Evolutionary conservation across 2,329 filamentous ascomycete genomes (phyloP).

Genomic region (Ambrosiella xylebori): DNA sequence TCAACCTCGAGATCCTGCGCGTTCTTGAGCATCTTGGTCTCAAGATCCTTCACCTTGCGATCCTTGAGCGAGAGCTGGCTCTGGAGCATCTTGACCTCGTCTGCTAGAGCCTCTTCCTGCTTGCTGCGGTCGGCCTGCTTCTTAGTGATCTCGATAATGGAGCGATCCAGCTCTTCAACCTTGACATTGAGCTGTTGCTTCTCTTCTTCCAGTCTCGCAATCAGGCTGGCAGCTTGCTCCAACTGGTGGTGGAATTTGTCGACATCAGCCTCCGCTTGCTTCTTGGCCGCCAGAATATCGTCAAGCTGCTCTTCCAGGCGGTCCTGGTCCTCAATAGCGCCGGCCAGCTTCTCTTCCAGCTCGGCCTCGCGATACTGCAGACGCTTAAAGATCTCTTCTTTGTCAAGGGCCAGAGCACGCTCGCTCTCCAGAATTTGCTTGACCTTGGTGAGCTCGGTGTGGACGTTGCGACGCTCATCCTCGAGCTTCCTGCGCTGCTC

Average conservation of each 20-base stretch:
- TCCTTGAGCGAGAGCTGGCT: slow-evolving; percentile 83
- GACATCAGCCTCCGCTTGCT: slow-evolving; percentile 69
- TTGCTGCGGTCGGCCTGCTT: slow-evolving; percentile 56
- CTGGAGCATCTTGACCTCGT: slow-evolving; percentile 79
- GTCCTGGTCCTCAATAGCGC: slow-evolving; percentile 86
- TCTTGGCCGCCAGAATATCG: slow-evolving; percentile 73
- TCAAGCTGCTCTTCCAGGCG: slow-evolving; percentile 87
- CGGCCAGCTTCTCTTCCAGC: slow-evolving; percentile 79
- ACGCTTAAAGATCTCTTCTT: slow-evolving; percentile 98
- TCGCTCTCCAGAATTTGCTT: slow-evolving; percentile 94
- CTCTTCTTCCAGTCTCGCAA: slow-evolving; percentile 69
- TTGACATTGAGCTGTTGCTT: slow-evolving; percentile 57
- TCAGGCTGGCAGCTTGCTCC: slow-evolving; percentile 79
- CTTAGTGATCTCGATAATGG: slow-evolving; percentile 52
- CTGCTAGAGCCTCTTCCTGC: slow-evolving; percentile 58
- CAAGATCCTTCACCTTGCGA: slow-evolving; percentile 73
- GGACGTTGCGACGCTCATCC: slow-evolving; percentile 74
- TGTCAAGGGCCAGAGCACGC: slow-evolving; percentile 84
- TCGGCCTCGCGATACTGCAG: slow-evolving; percentile 82
- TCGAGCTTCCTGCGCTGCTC: slow-evolving; percentile 64
- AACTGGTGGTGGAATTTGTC: slow-evolving; percentile 65
- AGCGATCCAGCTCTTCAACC: slow-evolving; percentile 50
- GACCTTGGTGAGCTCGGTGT: slow-evolving; percentile 73
- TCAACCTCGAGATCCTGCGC: slow-evolving; percentile 86
- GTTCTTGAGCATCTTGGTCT: slow-evolving; percentile 63